Percentiles rank a stretch among this genome's conserved stretches.
Conservation (phyloP, 129 eudicot genomes). For the Scalesia atractyloides region DNA sequence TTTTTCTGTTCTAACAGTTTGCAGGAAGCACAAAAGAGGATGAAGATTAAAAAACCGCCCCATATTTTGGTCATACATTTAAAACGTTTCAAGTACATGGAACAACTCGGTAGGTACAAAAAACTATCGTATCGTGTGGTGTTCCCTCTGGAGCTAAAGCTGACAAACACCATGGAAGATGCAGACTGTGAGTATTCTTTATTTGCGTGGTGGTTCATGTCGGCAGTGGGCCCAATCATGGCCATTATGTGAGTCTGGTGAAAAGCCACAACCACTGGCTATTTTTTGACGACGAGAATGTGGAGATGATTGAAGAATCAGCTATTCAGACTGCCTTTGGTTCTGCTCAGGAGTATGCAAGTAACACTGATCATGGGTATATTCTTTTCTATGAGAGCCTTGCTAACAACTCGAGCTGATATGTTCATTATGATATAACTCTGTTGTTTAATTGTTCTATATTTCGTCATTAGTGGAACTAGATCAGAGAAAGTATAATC, state of each 20-base stretch:
- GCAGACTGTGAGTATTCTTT: conserved; percentile 78
- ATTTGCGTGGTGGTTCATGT: conserved; percentile 74
- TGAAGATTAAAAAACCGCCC: conserved; percentile 91
- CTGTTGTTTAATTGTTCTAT: conserved; percentile 11
- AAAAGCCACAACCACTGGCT: conserved; percentile 96
- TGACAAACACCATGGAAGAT: conserved; percentile 71
- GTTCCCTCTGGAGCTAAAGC: conserved; percentile 83
- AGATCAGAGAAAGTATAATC: conserved; percentile 14
- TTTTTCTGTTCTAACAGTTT: conserved; percentile 42
- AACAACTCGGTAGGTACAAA: conserved; percentile 73
- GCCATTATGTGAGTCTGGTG: conserved; percentile 84
- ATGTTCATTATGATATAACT: conserved; percentile 2
- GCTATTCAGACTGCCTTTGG: conserved; percentile 82
- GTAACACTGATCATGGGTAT: conserved; percentile 85
- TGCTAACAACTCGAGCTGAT: conserved; percentile 34
- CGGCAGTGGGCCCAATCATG: conserved; percentile 49
- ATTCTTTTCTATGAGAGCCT: conserved; percentile 77
- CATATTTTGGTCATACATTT: conserved; percentile 76
- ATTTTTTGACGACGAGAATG: conserved; percentile 89
- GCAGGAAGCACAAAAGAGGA: conserved; percentile 94
- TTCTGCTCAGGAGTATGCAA: conserved; percentile 83
- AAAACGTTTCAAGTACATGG: conserved; percentile 95
- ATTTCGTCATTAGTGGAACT: conserved; percentile 4
- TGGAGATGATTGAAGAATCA: conserved; percentile 85
- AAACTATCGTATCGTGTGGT: conserved; percentile 84